Percentiles rank a stretch among this genome's conserved stretches.
phyloP scores from a whole-genome alignment of 768 basidiomycete species.

The Naganishia onofrii region DNA sequence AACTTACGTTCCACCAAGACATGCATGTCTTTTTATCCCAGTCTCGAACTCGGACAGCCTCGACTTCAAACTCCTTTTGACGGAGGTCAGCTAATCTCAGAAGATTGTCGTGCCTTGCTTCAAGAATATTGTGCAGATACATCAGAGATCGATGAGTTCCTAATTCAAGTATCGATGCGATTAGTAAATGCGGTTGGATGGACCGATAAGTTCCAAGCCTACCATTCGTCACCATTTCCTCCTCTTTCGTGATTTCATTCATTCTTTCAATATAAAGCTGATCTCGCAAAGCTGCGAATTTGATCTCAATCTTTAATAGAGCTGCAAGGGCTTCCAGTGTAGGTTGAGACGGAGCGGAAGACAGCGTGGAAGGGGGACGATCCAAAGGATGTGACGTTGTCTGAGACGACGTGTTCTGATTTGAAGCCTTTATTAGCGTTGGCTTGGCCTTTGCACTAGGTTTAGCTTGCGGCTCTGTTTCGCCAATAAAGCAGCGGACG shows the following conservation, averaged over 20 bases:
- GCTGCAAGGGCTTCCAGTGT: slow-evolving; percentile 76
- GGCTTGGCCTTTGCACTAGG: not conserved
- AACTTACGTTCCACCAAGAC: slow-evolving; percentile 83
- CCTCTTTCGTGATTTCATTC: slow-evolving; percentile 85
- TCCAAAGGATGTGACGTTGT: slow-evolving; percentile 58
- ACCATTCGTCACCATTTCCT: slow-evolving; percentile 75
- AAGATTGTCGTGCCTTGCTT: slow-evolving; percentile 73
- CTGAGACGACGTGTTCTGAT: slow-evolving; percentile 13
- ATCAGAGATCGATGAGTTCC: slow-evolving; percentile 82
- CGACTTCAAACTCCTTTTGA: slow-evolving; percentile 66
- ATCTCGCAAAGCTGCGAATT: slow-evolving; percentile 82
- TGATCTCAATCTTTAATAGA: slow-evolving; percentile 83
- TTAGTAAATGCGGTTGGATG: not conserved
- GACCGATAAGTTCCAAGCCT: slow-evolving; percentile 38
- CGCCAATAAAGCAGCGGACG: not conserved
- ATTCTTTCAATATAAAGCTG: slow-evolving; percentile 89
- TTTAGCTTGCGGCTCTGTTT: not conserved
- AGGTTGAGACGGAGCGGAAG: slow-evolving; percentile 40
- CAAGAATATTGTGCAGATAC: slow-evolving; percentile 74
- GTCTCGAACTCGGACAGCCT: slow-evolving; percentile 63
- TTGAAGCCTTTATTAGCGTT: not conserved
- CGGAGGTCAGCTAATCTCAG: slow-evolving; percentile 75
- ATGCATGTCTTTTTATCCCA: slow-evolving; percentile 75
- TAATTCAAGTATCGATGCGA: slow-evolving; percentile 46
- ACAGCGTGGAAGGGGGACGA: slow-evolving; percentile 58